Evolutionary conservation across 177 flowering plant genomes (phyloP).

Genomic region (Vitis hybrid): DNA sequence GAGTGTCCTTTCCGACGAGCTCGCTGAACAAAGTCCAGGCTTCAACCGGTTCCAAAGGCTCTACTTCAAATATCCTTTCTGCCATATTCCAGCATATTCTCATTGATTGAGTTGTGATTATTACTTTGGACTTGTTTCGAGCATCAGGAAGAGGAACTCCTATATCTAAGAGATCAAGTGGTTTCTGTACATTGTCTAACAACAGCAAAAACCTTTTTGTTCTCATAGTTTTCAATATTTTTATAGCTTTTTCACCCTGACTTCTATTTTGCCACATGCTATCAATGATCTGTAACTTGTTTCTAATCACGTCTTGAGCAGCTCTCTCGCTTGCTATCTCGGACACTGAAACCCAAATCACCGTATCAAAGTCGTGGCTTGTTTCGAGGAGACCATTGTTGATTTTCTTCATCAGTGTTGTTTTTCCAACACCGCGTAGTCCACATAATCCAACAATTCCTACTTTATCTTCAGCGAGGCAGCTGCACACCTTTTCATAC

Average conservation of each 20-base stretch:
- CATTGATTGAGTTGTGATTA: conserved; percentile 18
- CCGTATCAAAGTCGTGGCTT: background rate
- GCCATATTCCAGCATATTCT: no score
- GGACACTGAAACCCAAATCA: conserved; percentile 24
- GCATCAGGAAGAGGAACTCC: conserved; percentile 6
- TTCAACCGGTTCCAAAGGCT: no score
- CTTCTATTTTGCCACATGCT: background rate
- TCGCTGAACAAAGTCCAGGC: no score
- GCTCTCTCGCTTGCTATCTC: background rate
- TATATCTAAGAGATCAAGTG: conserved; percentile 10
- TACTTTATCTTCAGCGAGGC: background rate
- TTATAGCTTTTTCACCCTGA: background rate
- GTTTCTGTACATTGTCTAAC: conserved; percentile 25
- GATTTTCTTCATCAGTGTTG: conserved; percentile 11
- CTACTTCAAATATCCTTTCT: no score
- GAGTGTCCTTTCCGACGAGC: no score
- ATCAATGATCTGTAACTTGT: background rate
- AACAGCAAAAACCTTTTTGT: conserved; percentile 19
- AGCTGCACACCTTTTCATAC: background rate
- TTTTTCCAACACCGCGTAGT: conserved; percentile 25
- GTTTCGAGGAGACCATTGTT: background rate
- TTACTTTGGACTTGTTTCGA: conserved; percentile 10
- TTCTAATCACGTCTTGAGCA: conserved; percentile 10
- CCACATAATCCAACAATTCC: conserved; percentile 23
- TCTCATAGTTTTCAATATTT: background rate